Base-by-base conservation (phyloP, 2,329 filamentous ascomycete genomes). In the Alternaria burnsii region DNA sequence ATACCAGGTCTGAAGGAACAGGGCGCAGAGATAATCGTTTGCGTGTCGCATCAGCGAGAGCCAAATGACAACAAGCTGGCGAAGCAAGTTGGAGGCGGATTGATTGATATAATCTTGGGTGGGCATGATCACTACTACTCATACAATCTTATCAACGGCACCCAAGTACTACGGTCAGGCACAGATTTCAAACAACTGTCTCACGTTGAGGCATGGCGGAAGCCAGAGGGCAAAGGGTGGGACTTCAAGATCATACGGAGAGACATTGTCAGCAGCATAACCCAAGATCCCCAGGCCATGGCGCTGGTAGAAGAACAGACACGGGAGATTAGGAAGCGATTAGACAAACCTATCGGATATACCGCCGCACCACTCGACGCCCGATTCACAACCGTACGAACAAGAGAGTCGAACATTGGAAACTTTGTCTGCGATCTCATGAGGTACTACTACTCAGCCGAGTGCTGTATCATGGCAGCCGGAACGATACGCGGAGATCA, bases 371-470 rank as follows among this genome's bases (percentile, higher is more conserved):
- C 93, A 0, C 85, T 97, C 0, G 94, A 97, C 75, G 91, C 91
- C 2, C 89, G 93, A 2, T 97, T 97, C 78, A 91, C 88, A 16
- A 96, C 92, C 0, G 92, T 97, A 0, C 85, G 93, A 11, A 82
- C 87, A 20, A 84, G 82, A 46, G 93, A 97, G 78, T 93, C 90
- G 55, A 97, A 97, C 72, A 81, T 96, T 14, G 93, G 91, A 1
- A 97, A 97, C 78, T 96, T 96, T 76, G 90, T 97, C 3, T 95
- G 91, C 78, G 93, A 97, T 74, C 85, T 97, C 24, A 97, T 97
- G 92, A 87, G 92, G 8, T 88, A 88, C 62, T 90, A 96, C 74
- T 93, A 97, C 75, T 81, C 84, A 5, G 89, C 91, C 0, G 94
- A 97, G 69, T 96, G 92, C 73, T 87, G 88, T 30, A 84, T 97